Evolutionary conservation across 768 basidiomycete genomes (phyloP), one percentile per base, ranked within the genome.

Genomic region (Lyophyllum semitale): DNA sequence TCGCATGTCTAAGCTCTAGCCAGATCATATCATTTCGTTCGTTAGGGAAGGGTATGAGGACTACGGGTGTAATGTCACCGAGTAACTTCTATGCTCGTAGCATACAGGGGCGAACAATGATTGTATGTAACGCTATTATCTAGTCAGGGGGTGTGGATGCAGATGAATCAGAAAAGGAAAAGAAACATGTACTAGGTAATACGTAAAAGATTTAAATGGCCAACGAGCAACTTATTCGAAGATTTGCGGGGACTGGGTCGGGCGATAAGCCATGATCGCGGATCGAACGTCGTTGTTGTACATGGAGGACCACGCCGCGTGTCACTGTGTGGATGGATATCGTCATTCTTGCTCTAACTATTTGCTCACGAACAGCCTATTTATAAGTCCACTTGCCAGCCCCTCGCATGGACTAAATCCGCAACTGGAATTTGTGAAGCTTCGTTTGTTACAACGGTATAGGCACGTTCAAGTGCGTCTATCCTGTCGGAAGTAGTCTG

Each of bases 1-100:
- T 5, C n/a, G n/a, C 37, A 26, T 51, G 8, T 9, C 33, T 35
- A 46, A 40, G n/a, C 15, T 43, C 29, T 35, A 13, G 37, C 1
- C 51, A 86, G 85, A 86, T 60, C 84, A 87, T 64, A 85, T 88
- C 59, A 70, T 87, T 53, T 80, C 83, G 1, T 84, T 85, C 60
- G 78, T 76, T n/a, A 74, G 87, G 12, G 87, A 89, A 67, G 87
- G 87, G 2, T 81, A 80, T 63, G 70, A 76, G 33, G 80, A 73
- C 11, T 87, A 83, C 57, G 84, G 82, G 2, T 88, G 84, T 55
- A 71, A 76, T 53, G 63, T 75, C 1, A 75, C 65, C 47, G 68
- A 71, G 20, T 76, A 62, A 65, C 50, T 23, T 13, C 17, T 23
- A 6, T 44, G 13, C 15, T 40, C 6, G 7, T 40, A 40, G 15